Evolutionary conservation across 352 stramenopile genomes (phyloP), one percentile per base, ranked within the genome.

Genomic region (Globisporangium megalacanthum): DNA sequence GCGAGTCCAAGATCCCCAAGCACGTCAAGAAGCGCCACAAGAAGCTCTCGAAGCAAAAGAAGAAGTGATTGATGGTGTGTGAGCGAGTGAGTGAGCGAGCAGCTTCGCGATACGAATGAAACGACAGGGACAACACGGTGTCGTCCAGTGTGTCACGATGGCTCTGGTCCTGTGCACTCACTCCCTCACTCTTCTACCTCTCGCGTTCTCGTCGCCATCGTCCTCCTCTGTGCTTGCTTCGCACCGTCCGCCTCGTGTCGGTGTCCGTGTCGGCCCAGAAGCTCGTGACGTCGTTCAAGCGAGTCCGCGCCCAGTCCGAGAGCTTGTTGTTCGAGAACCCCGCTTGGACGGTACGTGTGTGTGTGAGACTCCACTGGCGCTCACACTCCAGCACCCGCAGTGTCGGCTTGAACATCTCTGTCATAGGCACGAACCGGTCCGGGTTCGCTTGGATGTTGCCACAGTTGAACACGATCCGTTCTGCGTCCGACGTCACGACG

Each of bases 1-100:
- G 96, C 19, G 85, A 97, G 73, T 97, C 73, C 29, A 99, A 99
- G 69, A 97, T 99, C 57, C 97, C 97, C 46, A 99, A 99, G 77
- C 97, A 99, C 68, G 77, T 99, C 53, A 99, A 99, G 84, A 98
- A 99, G 70, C 85, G 90, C 56, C 91, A 97, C 61, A 98, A 98
- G 66, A 98, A 98, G 61, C 86, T 98, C 56, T 79, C 91, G 0
- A 96, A 98, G 60, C 81, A 92, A 61, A 97, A 94, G 60, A 91
- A 91, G 53, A 96, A 91, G 58, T 77, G 37, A 42, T 42, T 29
- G 25, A 29, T 29, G 25, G 25, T 29, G 25, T 29, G 25, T 29
- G 25, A 29, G 25, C 25, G 25, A 29, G 25, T 29, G 25, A 29
- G 25, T 4, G 25, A 29, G 25, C 25, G 25, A 29, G 25, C 25